Evolutionary conservation across 768 basidiomycete species (phyloP).

Genomic region (Megacollybia marginata): DNA sequence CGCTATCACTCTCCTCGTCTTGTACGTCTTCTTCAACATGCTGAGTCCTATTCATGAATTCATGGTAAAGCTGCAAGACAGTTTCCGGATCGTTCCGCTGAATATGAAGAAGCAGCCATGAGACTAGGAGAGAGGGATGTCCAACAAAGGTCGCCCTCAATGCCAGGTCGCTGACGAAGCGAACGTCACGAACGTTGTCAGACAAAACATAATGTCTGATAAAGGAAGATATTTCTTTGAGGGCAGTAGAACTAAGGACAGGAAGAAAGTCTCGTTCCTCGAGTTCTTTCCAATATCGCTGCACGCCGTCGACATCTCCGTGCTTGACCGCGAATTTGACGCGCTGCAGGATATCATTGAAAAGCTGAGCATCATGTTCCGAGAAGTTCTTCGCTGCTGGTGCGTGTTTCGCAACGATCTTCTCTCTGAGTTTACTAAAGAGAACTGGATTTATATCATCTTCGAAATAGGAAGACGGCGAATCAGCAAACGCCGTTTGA

Average conservation of each 20-base stretch:
- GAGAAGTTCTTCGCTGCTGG: not conserved
- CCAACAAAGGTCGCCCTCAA: not conserved
- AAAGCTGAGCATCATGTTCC: not conserved
- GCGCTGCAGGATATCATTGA: not conserved
- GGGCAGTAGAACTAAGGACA: not conserved
- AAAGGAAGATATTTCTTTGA: not conserved
- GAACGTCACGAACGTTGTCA: not conserved
- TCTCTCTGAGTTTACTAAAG: not conserved
- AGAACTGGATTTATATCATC: not conserved
- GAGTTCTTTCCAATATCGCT: not conserved
- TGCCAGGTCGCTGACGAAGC: not conserved
- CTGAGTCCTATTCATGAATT: not conserved
- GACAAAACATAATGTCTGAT: not conserved
- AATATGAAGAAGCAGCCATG: not conserved
- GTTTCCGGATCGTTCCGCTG: not conserved
- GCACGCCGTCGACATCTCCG: conserved; percentile 8
- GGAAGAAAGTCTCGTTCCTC: not conserved
- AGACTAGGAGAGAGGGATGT: not conserved
- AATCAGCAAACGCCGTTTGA: not conserved
- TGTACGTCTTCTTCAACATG: conserved; percentile 1
- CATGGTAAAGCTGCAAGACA: not conserved
- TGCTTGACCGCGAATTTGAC: conserved; percentile 4
- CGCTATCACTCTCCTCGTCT: conserved; percentile 7
- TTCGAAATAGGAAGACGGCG: not conserved
- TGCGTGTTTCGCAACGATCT: not conserved